Percentiles rank a stretch among this genome's conserved stretches.
Conservation (phyloP, 2,329 filamentous ascomycete species). For the Paecilomyces sp. region DNA sequence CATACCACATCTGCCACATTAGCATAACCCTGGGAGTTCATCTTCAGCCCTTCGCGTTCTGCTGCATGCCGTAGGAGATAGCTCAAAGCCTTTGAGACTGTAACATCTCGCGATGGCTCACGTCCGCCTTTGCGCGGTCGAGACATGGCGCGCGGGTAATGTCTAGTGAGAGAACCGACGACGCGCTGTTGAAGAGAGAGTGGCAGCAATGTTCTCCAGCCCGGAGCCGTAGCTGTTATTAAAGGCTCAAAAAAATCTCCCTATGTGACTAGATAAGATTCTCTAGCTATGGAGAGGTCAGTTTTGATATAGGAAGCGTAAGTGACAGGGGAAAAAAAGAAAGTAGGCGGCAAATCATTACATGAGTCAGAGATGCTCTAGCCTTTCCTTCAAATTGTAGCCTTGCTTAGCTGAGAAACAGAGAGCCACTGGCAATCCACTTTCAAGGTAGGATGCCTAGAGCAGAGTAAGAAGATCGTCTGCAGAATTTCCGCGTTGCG, state of each 20-base stretch:
- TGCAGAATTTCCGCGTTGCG: neutral
- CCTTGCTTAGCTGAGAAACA: neutral
- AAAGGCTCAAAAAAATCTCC: neutral
- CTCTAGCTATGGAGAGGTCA: neutral
- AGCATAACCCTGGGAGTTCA: constrained; percentile 54
- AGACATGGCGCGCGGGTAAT: neutral
- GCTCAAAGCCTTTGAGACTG: constrained; percentile 35
- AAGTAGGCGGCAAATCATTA: neutral
- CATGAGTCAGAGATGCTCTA: neutral
- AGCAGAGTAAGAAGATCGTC: neutral
- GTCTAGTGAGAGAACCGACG: neutral
- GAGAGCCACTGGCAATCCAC: neutral
- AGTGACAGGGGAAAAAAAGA: neutral
- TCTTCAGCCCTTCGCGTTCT: constrained; percentile 50
- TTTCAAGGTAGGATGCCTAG: neutral
- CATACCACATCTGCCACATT: constrained; percentile 53
- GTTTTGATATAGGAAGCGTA: neutral
- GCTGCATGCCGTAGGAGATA: constrained; percentile 55
- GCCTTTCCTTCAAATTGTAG: neutral
- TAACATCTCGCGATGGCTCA: constrained; percentile 21
- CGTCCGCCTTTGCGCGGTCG: neutral
- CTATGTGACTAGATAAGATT: neutral
- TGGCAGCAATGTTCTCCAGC: neutral
- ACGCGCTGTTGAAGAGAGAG: neutral
- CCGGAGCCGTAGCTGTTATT: neutral